Conservation (phyloP, 2,329 filamentous ascomycete species). For the Diplodia intermedia region DNA sequence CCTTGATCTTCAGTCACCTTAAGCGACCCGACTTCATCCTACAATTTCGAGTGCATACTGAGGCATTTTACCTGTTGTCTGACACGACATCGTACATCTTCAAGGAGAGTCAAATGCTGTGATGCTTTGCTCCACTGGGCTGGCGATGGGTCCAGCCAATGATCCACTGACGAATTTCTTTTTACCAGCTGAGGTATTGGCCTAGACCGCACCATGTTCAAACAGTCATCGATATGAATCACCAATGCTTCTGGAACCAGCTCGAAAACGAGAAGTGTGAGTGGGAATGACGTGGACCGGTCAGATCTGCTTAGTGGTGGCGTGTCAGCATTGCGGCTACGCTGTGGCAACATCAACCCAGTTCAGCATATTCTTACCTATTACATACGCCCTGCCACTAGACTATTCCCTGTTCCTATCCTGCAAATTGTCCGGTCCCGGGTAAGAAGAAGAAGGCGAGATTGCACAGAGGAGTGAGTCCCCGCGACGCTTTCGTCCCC, state of each 20-base stretch:
- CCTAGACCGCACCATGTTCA: neutral
- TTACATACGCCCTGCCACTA: neutral
- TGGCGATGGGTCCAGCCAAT: neutral
- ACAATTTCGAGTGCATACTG: neutral
- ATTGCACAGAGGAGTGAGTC: too few relatives aligned
- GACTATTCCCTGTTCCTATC: neutral
- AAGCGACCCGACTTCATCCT: neutral
- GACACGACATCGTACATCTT: neutral
- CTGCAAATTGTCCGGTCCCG: neutral
- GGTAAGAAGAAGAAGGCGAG: neutral
- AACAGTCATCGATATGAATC: neutral
- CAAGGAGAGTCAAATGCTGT: neutral
- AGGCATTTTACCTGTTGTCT: neutral
- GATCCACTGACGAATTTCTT: neutral
- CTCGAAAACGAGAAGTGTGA: neutral
- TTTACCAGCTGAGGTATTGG: neutral
- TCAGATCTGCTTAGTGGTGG: neutral
- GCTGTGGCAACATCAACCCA: neutral
- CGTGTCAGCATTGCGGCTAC: conserved; percentile 1
- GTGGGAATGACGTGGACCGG: neutral
- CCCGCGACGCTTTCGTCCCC: too few relatives aligned
- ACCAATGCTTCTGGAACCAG: neutral
- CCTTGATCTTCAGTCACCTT: neutral
- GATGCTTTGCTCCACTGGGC: neutral
- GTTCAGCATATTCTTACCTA: neutral